Conservation (phyloP, 78 protist species). For the Dictyostelium purpureum region DNA sequence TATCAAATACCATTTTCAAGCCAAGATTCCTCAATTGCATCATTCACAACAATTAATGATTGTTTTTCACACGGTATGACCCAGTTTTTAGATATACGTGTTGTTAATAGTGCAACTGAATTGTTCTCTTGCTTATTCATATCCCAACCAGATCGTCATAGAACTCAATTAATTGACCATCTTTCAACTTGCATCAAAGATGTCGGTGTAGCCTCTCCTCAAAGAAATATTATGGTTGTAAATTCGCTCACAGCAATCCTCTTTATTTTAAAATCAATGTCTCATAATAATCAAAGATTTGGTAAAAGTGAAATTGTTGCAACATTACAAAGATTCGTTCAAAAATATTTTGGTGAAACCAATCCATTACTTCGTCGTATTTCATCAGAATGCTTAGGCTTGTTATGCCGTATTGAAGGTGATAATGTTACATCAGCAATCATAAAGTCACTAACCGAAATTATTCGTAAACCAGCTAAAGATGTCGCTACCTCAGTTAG, state of each 20-base stretch:
- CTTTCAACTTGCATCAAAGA: conserved; percentile 44
- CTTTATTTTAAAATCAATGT: conserved; percentile 33
- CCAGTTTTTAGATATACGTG: conserved; percentile 39
- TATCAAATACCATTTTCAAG: conserved; percentile 48
- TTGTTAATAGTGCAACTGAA: conserved; percentile 43
- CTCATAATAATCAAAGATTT: not conserved
- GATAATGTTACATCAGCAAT: conserved; percentile 38
- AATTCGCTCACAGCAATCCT: conserved; percentile 30
- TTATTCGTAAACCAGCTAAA: conserved; percentile 24
- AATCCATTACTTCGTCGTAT: conserved; percentile 40
- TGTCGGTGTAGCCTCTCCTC: not conserved
- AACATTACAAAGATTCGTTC: conserved; percentile 30
- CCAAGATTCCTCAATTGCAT: conserved; percentile 32
- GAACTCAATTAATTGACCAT: conserved; percentile 63
- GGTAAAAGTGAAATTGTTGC: conserved; percentile 41
- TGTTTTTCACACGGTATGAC: conserved; percentile 3
- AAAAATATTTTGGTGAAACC: conserved; percentile 46
- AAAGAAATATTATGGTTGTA: conserved; percentile 26
- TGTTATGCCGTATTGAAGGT: conserved; percentile 62
- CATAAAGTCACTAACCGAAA: conserved; percentile 33
- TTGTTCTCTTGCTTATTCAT: conserved; percentile 16
- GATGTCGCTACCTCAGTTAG: conserved; percentile 28
- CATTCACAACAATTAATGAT: conserved; percentile 5
- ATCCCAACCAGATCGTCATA: conserved; percentile 60
- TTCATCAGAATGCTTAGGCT: conserved; percentile 47